A percentile compares a stretch with the other conserved stretches of the same genome.
Conservation (phyloP, 1,284 basidiomycete species). For the Moesziomyces globuligerus region DNA sequence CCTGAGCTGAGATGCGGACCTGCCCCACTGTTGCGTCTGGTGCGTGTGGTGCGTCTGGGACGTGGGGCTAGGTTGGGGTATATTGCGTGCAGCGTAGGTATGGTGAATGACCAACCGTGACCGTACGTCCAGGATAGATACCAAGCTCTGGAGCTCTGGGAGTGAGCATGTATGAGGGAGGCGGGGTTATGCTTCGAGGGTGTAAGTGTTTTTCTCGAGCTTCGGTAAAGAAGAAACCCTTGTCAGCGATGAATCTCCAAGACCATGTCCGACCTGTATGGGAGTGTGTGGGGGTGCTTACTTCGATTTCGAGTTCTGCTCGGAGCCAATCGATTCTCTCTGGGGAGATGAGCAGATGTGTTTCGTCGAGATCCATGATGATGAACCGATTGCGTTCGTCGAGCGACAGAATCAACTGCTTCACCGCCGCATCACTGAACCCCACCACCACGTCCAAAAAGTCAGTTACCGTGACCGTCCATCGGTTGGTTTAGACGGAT, state of each 20-base stretch:
- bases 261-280: neutral
- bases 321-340: conserved; percentile 80
- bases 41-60: too few species aligned
- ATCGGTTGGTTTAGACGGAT: too few species aligned
- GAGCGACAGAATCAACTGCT: conserved; percentile 84
- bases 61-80: too few species aligned
- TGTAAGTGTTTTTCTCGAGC: conserved; percentile 64
- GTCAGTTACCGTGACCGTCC: too few species aligned
- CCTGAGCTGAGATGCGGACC: too few species aligned
- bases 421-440: conserved; percentile 83
- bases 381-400: conserved; percentile 79
- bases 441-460: neutral
- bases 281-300: conserved; percentile 67
- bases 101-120: too few species aligned
- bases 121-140: too few species aligned
- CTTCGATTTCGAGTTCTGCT: conserved; percentile 80
- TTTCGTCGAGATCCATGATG: conserved; percentile 86
- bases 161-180: too few species aligned
- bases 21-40: too few species aligned
- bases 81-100: too few species aligned
- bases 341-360: conserved; percentile 82
- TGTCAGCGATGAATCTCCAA: neutral
- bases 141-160: too few species aligned
- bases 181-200: conserved; percentile 41
- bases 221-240: conserved; percentile 1